Conservation (phyloP, 1,284 basidiomycete genomes). For the Leccinum pachyderme region DNA sequence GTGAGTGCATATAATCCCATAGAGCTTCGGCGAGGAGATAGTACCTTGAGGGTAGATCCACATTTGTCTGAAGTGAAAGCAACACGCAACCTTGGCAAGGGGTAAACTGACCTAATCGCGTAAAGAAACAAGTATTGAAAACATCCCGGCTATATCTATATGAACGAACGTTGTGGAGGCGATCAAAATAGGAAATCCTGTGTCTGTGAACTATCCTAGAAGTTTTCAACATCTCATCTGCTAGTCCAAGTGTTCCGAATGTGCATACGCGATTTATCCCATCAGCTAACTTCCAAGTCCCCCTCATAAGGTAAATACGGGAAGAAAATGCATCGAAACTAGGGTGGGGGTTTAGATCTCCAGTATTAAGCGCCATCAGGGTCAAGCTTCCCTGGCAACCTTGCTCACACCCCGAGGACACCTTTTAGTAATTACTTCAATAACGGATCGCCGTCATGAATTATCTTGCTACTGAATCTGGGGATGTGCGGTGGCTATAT, state of each 20-base stretch:
- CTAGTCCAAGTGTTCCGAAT: background rate
- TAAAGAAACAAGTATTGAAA: background rate
- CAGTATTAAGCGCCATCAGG: background rate
- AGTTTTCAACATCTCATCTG: background rate
- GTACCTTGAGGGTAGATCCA: background rate
- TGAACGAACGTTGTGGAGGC: background rate
- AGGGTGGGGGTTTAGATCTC: background rate
- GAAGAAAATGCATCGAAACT: background rate
- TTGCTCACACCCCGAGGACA: background rate
- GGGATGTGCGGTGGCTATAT: background rate
- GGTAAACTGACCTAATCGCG: background rate
- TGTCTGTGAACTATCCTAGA: background rate
- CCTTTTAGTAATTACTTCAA: background rate
- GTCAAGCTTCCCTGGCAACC: background rate
- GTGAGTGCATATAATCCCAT: background rate
- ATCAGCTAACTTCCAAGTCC: background rate
- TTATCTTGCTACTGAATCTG: background rate
- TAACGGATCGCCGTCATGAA: background rate
- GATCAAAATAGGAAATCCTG: background rate
- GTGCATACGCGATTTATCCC: background rate
- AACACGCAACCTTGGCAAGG: background rate
- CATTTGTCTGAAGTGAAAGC: background rate
- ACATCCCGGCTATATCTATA: background rate
- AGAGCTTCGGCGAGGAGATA: background rate
- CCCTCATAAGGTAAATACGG: background rate